phyloP scores from a whole-genome alignment of 345 rosid genomes.

The Syzygium grande region DNA sequence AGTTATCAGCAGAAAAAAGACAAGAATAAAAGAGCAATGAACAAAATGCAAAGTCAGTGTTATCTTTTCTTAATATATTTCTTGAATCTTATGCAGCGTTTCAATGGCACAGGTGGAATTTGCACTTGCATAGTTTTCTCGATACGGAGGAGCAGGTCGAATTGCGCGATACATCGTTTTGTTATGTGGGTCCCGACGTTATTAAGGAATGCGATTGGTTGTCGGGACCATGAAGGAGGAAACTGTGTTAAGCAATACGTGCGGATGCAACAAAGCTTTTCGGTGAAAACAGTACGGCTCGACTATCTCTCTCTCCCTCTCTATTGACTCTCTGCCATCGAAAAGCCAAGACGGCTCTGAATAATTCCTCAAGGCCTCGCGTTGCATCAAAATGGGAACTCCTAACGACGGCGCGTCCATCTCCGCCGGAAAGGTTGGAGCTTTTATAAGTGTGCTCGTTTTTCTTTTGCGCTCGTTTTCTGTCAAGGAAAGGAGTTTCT shows the following conservation, averaged over 20 bases:
- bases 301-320: slow-evolving; percentile 22
- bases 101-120: neutral
- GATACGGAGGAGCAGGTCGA: neutral
- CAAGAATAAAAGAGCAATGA: neutral
- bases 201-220: neutral
- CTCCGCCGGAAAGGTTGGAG: neutral
- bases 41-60: neutral
- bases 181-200: neutral
- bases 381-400: neutral
- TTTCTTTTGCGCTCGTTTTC: slow-evolving; percentile 9
- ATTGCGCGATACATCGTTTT: neutral
- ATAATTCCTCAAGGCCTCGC: neutral
- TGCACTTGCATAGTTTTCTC: neutral
- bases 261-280: neutral
- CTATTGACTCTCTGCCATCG: slow-evolving; percentile 16
- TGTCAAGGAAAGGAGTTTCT: slow-evolving; percentile 7
- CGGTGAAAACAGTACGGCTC: slow-evolving; percentile 4
- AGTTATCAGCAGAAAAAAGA: neutral
- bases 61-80: neutral
- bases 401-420: neutral
- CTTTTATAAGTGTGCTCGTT: neutral
- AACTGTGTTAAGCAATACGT: neutral
- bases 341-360: neutral
- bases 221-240: neutral
- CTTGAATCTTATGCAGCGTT: neutral